Evolutionary conservation across 2,329 filamentous ascomycete species (phyloP), one percentile per base, ranked within the genome.

Genomic region (Pseudonectria buxi): DNA sequence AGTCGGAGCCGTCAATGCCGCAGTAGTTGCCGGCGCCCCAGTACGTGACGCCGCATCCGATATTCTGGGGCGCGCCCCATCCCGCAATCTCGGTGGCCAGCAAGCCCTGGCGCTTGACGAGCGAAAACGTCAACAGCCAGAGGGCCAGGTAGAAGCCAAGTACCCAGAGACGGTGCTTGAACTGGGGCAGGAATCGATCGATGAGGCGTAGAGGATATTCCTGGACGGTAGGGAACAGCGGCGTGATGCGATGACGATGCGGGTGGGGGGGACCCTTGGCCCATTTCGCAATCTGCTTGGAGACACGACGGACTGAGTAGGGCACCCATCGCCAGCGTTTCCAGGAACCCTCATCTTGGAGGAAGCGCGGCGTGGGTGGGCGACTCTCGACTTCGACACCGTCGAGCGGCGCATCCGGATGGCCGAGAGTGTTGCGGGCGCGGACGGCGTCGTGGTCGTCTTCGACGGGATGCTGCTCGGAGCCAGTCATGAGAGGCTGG

Each of bases 21-120:
- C 86, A 92, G 10, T 64, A 65, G 52, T 88, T 89, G 24, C 78
- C 80, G 26, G 77, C 57, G 7, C 66, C 71, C 83, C 85, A 92
- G 53, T 84, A 86, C 11, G 78, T 73, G 35, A 74, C 70, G 10
- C 73, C 75, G 57, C 86, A 92, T 22, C 75, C 67, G 28, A 90
- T 75, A 35, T 72, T 68, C 36, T 72, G 68, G 0, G 84, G 83
- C 30, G 64, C 67, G 12, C 83, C 84, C 65, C 81, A 85, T 31
- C 74, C 79, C 11, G 71, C 71, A 36, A 90, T 74, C 43, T 83
- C 76, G 15, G 74, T 68, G 2, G 70, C 65, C 28, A 67, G 49
- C 4, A 75, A 71, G 35, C 81, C 81, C 40, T 73, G 68, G 49
- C 79, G 74, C 59, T 85, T 72, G 15, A 90, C 74, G 28, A 87